A percentile compares a stretch with the other conserved stretches of the same genome.
phyloP scores from a whole-genome alignment of 2,329 filamentous ascomycete species.

The Graphilbum sp. region DNA sequence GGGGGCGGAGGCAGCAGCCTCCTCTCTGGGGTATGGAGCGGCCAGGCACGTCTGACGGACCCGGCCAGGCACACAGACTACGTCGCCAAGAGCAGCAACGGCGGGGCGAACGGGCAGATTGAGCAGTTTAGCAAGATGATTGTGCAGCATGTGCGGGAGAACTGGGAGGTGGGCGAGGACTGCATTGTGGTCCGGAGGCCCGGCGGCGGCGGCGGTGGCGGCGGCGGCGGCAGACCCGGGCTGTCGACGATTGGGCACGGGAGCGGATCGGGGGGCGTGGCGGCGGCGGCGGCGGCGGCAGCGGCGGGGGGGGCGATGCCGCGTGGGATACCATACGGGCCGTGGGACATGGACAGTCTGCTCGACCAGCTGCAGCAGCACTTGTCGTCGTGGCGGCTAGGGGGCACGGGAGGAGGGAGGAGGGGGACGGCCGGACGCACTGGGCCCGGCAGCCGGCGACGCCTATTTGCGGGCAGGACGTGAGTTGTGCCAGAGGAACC shows the following conservation, averaged over 20 bases:
- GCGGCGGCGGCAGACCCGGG: neutral
- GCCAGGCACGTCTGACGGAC: too few species aligned
- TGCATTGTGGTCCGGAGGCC: conserved; percentile 10
- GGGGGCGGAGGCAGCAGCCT: neutral
- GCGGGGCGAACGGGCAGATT: conserved; percentile 13
- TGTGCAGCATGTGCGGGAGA: conserved; percentile 25
- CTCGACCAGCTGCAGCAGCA: conserved; percentile 16
- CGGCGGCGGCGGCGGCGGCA: neutral
- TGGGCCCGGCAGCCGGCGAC: neutral
- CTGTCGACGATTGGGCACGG: too few species aligned
- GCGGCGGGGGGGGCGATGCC: conserved; percentile 4
- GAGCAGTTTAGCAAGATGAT: conserved; percentile 26
- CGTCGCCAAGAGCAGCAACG: too few species aligned
- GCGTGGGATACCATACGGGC: conserved; percentile 10
- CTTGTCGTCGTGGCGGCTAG: conserved; percentile 16
- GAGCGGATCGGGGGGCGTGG: too few species aligned
- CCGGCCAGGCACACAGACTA: too few species aligned
- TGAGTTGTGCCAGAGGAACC: neutral
- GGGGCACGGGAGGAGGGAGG: neutral
- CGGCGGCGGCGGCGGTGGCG: neutral
- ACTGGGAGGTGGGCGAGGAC: conserved; percentile 20
- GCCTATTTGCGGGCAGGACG: neutral
- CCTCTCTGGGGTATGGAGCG: neutral
- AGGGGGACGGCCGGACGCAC: too few species aligned
- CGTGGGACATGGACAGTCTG: conserved; percentile 17